These are phyloP conservation scores for Sporothrix variecibatus DNA, from an alignment of 2,329 filamentous ascomycete species.

Conservation along the genomic window DNA sequence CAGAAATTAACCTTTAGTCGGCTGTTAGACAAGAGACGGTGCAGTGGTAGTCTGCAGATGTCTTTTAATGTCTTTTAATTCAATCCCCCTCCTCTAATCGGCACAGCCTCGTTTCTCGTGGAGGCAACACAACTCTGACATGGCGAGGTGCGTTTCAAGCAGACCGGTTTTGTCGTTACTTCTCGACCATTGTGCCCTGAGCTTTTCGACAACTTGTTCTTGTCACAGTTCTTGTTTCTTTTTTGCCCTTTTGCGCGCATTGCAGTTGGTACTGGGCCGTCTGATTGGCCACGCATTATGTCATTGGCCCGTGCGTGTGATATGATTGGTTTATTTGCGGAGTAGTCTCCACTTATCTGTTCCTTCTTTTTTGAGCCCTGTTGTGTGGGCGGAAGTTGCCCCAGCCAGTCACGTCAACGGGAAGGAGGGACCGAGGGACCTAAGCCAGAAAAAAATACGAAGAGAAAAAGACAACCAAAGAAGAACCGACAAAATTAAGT, in stretches of 20 bases:
- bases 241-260: not conserved
- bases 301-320: not conserved
- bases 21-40: not conserved
- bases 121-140: not conserved
- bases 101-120: not conserved
- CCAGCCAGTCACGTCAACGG: not conserved
- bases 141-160: not conserved
- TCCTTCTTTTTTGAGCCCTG: not conserved
- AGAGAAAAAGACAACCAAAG: not conserved
- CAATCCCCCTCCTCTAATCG: too few species aligned
- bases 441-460: not conserved
- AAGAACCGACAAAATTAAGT: not conserved
- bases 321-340: not conserved
- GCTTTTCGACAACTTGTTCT: too few species aligned
- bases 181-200: too few species aligned
- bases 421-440: not conserved
- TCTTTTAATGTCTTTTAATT: too few species aligned
- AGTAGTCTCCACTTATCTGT: not conserved
- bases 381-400: not conserved
- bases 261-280: not conserved
- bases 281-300: slow-evolving; percentile 13
- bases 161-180: not conserved
- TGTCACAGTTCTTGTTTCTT: not conserved
- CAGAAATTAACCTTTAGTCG: not conserved
- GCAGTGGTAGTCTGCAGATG: too few species aligned